Conservation (phyloP, 805 yeast genomes). For the Metschnikowia henanensis region DNA sequence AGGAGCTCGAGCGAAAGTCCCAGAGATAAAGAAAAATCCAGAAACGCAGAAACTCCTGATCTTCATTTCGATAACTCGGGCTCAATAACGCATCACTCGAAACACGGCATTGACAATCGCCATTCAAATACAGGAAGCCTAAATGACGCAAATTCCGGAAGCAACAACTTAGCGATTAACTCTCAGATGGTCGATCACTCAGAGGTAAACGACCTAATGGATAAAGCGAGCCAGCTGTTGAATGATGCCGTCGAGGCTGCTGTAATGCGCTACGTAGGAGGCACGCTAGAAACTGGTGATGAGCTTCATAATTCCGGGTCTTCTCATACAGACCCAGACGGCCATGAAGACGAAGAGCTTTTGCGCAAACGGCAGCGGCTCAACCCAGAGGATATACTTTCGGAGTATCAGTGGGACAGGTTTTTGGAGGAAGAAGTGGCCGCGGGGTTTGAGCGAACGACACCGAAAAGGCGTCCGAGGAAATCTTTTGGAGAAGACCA, state of each 20-base stretch:
- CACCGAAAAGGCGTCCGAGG: constrained; percentile 13
- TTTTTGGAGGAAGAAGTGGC: constrained; percentile 28
- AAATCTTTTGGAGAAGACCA: constrained; percentile 9
- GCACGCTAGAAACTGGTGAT: constrained; percentile 43
- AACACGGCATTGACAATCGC: neutral
- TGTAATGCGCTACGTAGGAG: constrained; percentile 71
- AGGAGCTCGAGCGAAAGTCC: neutral
- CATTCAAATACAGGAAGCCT: neutral
- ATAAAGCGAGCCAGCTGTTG: constrained; percentile 38
- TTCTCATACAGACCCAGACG: constrained; percentile 1
- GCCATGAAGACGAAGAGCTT: constrained; percentile 17
- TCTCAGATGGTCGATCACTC: neutral
- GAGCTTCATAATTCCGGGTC: constrained; percentile 6
- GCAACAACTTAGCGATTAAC: neutral
- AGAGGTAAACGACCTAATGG: constrained; percentile 16
- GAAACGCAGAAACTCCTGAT: neutral
- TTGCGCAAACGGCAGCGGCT: constrained; percentile 19
- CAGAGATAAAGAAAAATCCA: neutral
- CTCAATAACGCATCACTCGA: neutral
- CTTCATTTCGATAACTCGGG: neutral
- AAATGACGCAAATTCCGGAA: neutral
- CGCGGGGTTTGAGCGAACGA: constrained; percentile 17
- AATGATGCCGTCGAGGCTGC: constrained; percentile 73
- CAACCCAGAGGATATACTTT: constrained; percentile 42
- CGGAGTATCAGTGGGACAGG: constrained; percentile 53